A percentile compares a stretch with the other conserved stretches of the same genome.
Conservation (phyloP, 2,329 filamentous ascomycete genomes). For the Drechslera avenae region DNA sequence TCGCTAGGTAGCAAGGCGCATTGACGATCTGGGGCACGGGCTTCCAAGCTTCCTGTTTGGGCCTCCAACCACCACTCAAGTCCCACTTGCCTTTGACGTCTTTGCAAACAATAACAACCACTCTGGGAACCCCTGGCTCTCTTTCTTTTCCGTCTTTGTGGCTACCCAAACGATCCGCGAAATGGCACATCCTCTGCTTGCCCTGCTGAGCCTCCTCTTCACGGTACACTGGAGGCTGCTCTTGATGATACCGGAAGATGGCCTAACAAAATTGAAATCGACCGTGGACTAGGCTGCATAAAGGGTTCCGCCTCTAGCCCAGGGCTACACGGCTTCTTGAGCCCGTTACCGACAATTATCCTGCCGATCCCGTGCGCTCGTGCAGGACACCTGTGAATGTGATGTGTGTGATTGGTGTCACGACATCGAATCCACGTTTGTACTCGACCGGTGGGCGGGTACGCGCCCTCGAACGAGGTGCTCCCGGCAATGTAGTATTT, state of each 20-base stretch:
- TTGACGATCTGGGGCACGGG: no score
- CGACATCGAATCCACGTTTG: constrained; percentile 26
- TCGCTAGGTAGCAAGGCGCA: no score
- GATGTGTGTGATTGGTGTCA: constrained; percentile 32
- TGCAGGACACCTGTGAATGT: constrained; percentile 7
- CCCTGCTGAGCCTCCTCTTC: no score
- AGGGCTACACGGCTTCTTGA: not conserved
- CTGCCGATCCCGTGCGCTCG: constrained; percentile 16
- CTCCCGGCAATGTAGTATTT: constrained; percentile 30
- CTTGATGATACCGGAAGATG: no score
- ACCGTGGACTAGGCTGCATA: not conserved
- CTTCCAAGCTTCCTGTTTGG: no score
- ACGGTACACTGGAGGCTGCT: no score
- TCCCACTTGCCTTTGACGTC: not conserved
- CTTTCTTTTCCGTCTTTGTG: no score
- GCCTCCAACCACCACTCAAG: no score
- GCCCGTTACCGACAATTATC: constrained; percentile 1
- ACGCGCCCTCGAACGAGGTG: constrained; percentile 29
- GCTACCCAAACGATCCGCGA: no score
- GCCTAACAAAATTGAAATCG: not conserved
- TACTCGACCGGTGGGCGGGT: constrained; percentile 27
- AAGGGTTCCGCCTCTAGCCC: not conserved
- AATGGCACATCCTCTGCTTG: no score
- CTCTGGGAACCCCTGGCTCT: no score
- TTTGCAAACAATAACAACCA: not conserved